Evolutionary conservation across 345 rosid genomes (phyloP).

Genomic region (Citrus glauca): DNA sequence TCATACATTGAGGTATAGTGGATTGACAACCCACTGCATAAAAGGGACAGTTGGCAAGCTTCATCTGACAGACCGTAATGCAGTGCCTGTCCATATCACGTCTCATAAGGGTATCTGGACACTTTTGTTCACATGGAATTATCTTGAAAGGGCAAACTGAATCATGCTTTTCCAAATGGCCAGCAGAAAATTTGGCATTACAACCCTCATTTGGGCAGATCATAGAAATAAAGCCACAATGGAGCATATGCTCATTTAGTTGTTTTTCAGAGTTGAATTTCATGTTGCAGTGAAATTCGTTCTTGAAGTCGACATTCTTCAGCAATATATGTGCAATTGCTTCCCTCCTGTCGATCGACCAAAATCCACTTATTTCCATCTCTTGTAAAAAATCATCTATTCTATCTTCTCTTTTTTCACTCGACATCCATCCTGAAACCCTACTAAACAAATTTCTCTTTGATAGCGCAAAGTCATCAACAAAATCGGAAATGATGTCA

Average conservation of each 20-base stretch:
- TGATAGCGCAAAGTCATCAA: slow-evolving; percentile 68
- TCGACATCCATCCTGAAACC: slow-evolving; percentile 82
- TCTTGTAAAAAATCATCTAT: slow-evolving; percentile 85
- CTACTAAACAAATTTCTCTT: slow-evolving; percentile 73
- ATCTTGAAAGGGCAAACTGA: slow-evolving; percentile 74
- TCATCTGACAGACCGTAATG: slow-evolving; percentile 83
- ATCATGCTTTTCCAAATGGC: slow-evolving; percentile 63
- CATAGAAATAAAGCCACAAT: slow-evolving; percentile 60
- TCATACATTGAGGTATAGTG: slow-evolving; percentile 43
- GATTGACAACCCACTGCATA: slow-evolving; percentile 68
- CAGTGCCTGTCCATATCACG: slow-evolving; percentile 91
- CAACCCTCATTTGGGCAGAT: slow-evolving; percentile 77
- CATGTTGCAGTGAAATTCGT: slow-evolving; percentile 56
- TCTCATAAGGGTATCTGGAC: slow-evolving; percentile 62
- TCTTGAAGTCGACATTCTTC: slow-evolving; percentile 75
- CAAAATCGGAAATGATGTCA: slow-evolving; percentile 58
- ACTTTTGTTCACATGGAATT: slow-evolving; percentile 76
- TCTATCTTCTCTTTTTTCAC: slow-evolving; percentile 82
- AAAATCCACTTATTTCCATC: slow-evolving; percentile 79
- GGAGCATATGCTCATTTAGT: slow-evolving; percentile 39
- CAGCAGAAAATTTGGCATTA: slow-evolving; percentile 41
- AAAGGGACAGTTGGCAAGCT: slow-evolving; percentile 80
- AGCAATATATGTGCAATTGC: slow-evolving; percentile 52
- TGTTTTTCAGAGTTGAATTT: slow-evolving; percentile 52
- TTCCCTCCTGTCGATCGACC: slow-evolving; percentile 63